Evolutionary conservation across 208 protist genomes (phyloP).

Genomic region (Trichomonas vaginalis): DNA sequence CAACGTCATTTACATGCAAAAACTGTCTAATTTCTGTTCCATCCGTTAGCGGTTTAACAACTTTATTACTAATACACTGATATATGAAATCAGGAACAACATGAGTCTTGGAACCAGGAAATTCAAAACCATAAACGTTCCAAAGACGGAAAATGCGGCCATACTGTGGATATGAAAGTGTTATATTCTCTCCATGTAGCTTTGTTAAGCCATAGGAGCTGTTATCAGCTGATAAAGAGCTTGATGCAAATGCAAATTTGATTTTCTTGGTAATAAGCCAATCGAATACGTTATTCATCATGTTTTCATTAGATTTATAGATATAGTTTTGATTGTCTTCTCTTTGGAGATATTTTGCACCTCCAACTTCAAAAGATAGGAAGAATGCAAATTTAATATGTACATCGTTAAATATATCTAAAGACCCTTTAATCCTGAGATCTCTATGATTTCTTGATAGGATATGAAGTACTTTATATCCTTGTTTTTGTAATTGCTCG

Average conservation of each 20-base stretch:
- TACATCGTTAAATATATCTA: neutral
- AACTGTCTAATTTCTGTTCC: neutral
- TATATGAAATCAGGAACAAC: neutral
- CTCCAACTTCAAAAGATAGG: neutral
- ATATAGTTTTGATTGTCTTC: neutral
- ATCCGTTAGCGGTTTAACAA: neutral
- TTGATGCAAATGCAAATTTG: neutral
- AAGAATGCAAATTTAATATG: neutral
- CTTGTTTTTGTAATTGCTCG: neutral
- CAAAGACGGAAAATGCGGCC: neutral
- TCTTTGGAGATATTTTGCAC: neutral
- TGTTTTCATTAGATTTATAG: neutral
- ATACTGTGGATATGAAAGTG: neutral
- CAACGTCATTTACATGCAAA: neutral
- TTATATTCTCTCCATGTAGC: neutral
- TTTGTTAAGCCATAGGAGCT: neutral
- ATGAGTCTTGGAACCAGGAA: neutral
- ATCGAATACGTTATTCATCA: neutral
- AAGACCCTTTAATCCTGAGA: neutral
- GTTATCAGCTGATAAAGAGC: neutral
- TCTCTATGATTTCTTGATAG: neutral
- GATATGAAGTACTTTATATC: neutral
- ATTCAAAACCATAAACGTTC: constrained; percentile 13
- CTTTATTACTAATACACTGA: neutral
- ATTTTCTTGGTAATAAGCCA: neutral